phyloP scores from a whole-genome alignment of 164 flowering plant genomes.

The Aristolochia californica region DNA sequence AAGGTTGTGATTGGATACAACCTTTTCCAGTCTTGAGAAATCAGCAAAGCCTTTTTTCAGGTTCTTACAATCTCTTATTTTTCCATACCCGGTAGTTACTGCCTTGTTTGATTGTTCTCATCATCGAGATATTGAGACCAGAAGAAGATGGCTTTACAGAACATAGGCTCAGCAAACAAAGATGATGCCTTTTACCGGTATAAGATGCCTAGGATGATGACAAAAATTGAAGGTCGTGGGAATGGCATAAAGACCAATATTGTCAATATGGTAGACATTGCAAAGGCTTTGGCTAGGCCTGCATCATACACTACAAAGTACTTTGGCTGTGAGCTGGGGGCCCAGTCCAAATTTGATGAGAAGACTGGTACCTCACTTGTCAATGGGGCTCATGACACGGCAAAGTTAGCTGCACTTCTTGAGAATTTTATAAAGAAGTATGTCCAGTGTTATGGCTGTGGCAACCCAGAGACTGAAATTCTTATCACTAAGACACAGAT shows the following conservation, averaged over 20 bases:
- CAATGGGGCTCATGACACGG: slow-evolving; percentile 78
- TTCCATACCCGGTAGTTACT: no score
- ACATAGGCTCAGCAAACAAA: slow-evolving; percentile 82
- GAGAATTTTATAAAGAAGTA: slow-evolving; percentile 87
- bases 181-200: slow-evolving; percentile 98
- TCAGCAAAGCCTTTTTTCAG: neutral
- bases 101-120: neutral
- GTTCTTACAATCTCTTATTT: neutral
- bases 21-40: slow-evolving; percentile 12
- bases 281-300: slow-evolving; percentile 84
- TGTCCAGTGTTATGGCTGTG: slow-evolving; percentile 94
- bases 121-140: no score
- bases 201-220: slow-evolving; percentile 91
- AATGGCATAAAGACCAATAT: slow-evolving; percentile 93
- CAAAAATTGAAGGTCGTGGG: slow-evolving; percentile 90
- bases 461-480: slow-evolving; percentile 86
- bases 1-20: slow-evolving; percentile 23
- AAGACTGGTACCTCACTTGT: slow-evolving; percentile 76
- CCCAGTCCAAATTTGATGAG: slow-evolving; percentile 91
- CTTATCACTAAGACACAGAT: slow-evolving; percentile 72
- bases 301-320: slow-evolving; percentile 87
- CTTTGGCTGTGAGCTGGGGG: slow-evolving; percentile 91
- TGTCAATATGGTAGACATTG: slow-evolving; percentile 93
- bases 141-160: slow-evolving; percentile 56
- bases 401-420: slow-evolving; percentile 79